Evolutionary conservation across 2,329 filamentous ascomycete species (phyloP).

Genomic region (Cercospora canescens): DNA sequence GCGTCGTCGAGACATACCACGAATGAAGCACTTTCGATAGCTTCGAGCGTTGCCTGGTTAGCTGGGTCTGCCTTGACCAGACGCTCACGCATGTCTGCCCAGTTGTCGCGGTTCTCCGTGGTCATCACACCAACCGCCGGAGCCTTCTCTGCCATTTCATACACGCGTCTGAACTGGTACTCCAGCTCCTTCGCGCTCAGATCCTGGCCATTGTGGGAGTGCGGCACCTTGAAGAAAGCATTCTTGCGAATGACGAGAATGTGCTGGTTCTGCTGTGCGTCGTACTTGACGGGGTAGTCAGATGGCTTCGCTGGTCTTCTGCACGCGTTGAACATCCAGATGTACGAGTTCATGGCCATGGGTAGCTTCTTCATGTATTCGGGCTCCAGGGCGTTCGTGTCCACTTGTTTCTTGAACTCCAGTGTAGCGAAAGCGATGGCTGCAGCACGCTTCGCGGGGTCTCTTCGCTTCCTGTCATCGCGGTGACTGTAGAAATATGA

Average conservation of each 20-base stretch:
- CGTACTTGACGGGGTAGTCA: slow-evolving; percentile 82
- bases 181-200: slow-evolving; percentile 89
- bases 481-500: slow-evolving; percentile 99
- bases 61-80: slow-evolving; percentile 74
- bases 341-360: slow-evolving; percentile 97
- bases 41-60: slow-evolving; percentile 75
- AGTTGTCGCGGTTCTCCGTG: slow-evolving; percentile 88
- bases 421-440: slow-evolving; percentile 82
- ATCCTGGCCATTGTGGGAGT: slow-evolving; percentile 79
- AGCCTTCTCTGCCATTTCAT: slow-evolving; percentile 71
- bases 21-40: slow-evolving; percentile 87
- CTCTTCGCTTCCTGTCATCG: slow-evolving; percentile 82
- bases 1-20: slow-evolving; percentile 92
- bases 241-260: slow-evolving; percentile 92
- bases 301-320: slow-evolving; percentile 79
- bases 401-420: slow-evolving; percentile 93
- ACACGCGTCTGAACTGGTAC: slow-evolving; percentile 82
- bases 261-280: slow-evolving; percentile 74
- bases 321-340: slow-evolving; percentile 98
- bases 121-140: slow-evolving; percentile 83
- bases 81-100: slow-evolving; percentile 75
- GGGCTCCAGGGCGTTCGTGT: slow-evolving; percentile 78
- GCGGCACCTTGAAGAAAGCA: slow-evolving; percentile 89
- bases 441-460: slow-evolving; percentile 90
- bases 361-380: slow-evolving; percentile 99